These are phyloP conservation scores for Penicillium sp. DNA, from an alignment of 2,329 filamentous ascomycete species.

Conservation along the genomic window DNA sequence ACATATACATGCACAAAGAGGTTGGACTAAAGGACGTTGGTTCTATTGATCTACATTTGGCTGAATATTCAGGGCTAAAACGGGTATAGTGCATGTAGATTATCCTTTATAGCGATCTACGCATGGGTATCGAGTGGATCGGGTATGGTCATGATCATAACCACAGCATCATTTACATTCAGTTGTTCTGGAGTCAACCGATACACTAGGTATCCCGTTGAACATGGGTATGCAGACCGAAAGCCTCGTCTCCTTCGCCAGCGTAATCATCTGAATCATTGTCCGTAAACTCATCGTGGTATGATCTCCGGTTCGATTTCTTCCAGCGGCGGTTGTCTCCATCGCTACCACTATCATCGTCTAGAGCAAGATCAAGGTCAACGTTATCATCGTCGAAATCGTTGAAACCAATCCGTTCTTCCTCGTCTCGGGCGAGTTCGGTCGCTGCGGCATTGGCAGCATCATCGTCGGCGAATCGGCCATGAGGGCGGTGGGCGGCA, in stretches of 20 bases:
- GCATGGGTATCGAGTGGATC: neutral
- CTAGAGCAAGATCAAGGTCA: conserved; percentile 39
- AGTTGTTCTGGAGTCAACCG: neutral
- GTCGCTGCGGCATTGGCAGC: conserved; percentile 41
- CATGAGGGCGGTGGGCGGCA: conserved; percentile 34
- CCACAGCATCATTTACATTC: neutral
- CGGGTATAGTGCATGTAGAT: neutral
- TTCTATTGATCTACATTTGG: neutral
- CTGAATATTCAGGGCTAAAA: neutral
- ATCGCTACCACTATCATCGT: conserved; percentile 46
- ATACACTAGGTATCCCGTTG: conserved; percentile 2
- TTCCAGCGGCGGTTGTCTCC: conserved; percentile 26
- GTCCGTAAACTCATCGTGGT: conserved; percentile 57
- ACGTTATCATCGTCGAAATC: conserved; percentile 43
- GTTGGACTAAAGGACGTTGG: neutral
- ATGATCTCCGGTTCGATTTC: conserved; percentile 36
- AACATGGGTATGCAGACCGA: conserved; percentile 42
- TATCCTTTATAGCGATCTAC: neutral
- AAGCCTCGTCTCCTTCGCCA: conserved; percentile 42
- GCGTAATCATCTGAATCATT: conserved; percentile 51
- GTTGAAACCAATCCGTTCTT: conserved; percentile 43
- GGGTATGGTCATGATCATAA: neutral
- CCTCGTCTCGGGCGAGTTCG: conserved; percentile 44
- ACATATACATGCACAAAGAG: neutral
- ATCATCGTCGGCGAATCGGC: conserved; percentile 40